Base-by-base conservation (phyloP, 176 grass and related monocot species). In the Oryza glumipatula region DNA sequence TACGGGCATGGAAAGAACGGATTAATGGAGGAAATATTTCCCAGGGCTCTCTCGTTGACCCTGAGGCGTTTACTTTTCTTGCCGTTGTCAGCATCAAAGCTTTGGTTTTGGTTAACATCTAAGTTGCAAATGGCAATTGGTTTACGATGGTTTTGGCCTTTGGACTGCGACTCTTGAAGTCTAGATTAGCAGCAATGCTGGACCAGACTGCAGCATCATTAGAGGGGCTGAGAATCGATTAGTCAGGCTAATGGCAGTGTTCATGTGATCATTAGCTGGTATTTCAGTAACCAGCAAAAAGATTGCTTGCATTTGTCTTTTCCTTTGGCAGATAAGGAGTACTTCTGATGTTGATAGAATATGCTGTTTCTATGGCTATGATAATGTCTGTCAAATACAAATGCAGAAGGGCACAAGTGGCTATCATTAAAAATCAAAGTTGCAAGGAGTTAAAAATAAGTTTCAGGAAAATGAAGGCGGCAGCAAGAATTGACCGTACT, bases 31-130 rank as follows among this genome's bases (percentile, higher is more conserved):
- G 65, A 33, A 15, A 32, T 58, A 22, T 74, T 65, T 32, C 60
- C 63, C 67, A 63, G 11, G 44, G 72, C 17, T 76, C 30, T 65
- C 65, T 36, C 30, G 30, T 83, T 83, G 80, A n/a, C 70, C 70
- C 54, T 12, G 16, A 35, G 39, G 16, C n/a, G 63, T 84, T 76
- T 68, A 84, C 73, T 60, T 0, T 54, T 70, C 14, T 67, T 67
- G 28, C 60, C 28, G 19, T 51, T 21, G 49, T 77, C n/a, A 4
- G 43, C 47, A 21, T 46, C 33, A 13, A 66, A 24, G 11, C 7
- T 4, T 11, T 17, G 51, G 16, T 17, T 46, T 17, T 32, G 56
- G 54, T 47, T n/a, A 23, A 46, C 30, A 15, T 49, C 30, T 9
- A 14, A 12, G 5, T 81, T 39, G 45, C 51, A 56, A 47, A 11